Evolutionary conservation across 306 rosid genomes (phyloP).

Genomic region (Lotus japonicus): DNA sequence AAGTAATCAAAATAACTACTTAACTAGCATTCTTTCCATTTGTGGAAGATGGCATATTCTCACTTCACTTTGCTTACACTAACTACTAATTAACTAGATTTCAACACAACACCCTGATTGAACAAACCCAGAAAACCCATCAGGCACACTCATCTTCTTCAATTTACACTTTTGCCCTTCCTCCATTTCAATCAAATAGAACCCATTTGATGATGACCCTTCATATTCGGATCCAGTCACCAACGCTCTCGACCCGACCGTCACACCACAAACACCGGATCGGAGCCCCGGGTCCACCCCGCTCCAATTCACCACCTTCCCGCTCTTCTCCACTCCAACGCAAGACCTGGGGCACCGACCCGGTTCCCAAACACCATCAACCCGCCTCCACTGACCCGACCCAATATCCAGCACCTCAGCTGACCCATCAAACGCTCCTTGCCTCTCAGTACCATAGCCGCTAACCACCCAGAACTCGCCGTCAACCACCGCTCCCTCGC

Average conservation of each 20-base stretch:
- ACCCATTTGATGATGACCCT: conserved; percentile 25
- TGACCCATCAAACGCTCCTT: conserved; percentile 32
- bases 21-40: not conserved
- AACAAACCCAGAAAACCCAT: conserved; percentile 34
- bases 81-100: conserved; percentile 15
- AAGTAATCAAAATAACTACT: not conserved
- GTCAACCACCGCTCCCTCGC: conserved; percentile 36
- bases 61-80: not conserved
- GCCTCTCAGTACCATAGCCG: conserved; percentile 36
- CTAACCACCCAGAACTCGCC: conserved; percentile 43
- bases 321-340: conserved; percentile 6
- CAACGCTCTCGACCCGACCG: not conserved
- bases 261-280: conserved; percentile 19
- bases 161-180: conserved; percentile 33
- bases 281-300: conserved; percentile 25
- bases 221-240: conserved; percentile 33
- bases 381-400: conserved; percentile 32
- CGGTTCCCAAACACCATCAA: conserved; percentile 17
- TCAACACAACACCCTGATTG: conserved; percentile 46
- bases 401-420: conserved; percentile 21
- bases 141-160: not conserved
- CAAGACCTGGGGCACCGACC: conserved; percentile 39
- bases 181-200: conserved; percentile 17
- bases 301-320: conserved; percentile 13
- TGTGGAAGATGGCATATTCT: not conserved